A percentile compares a stretch with the other conserved stretches of the same genome.
These are phyloP conservation scores for Dissophora ornata DNA, from an alignment of 192 early-diverging fungal genomes.

Conservation along the genomic window DNA sequence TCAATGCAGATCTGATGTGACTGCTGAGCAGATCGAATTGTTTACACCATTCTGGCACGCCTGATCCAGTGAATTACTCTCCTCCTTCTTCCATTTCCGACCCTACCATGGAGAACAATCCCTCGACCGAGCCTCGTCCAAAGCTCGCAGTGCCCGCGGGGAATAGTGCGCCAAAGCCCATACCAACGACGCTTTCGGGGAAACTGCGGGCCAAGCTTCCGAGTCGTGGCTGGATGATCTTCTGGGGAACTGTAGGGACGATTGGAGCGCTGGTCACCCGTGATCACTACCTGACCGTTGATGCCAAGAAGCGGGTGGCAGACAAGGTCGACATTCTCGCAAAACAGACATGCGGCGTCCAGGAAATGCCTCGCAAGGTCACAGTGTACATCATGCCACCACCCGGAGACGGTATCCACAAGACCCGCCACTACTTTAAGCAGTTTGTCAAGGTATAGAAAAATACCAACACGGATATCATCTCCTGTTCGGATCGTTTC, in stretches of 20 bases:
- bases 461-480: too few relatives aligned
- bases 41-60: too few relatives aligned
- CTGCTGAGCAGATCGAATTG: too few relatives aligned
- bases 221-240: conserved; percentile 52
- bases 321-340: conserved; percentile 54
- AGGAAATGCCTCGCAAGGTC: conserved; percentile 58
- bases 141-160: neutral
- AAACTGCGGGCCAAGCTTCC: conserved; percentile 54
- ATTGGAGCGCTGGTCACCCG: conserved; percentile 46
- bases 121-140: conserved; percentile 2
- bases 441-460: conserved; percentile 52
- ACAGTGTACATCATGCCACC: conserved; percentile 56
- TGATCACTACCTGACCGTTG: conserved; percentile 54
- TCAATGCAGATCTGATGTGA: too few relatives aligned
- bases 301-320: conserved; percentile 39
- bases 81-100: too few relatives aligned
- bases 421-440: conserved; percentile 57
- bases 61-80: too few relatives aligned
- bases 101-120: conserved; percentile 26
- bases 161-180: conserved; percentile 9
- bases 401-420: conserved; percentile 56
- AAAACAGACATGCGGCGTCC: conserved; percentile 43
- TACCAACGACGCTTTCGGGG: conserved; percentile 34
- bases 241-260: conserved; percentile 41
- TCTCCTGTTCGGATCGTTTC: too few relatives aligned